These are phyloP conservation scores for Talinum fruticosum DNA, from an alignment of 148 eudicot species.

Conservation along the genomic window DNA sequence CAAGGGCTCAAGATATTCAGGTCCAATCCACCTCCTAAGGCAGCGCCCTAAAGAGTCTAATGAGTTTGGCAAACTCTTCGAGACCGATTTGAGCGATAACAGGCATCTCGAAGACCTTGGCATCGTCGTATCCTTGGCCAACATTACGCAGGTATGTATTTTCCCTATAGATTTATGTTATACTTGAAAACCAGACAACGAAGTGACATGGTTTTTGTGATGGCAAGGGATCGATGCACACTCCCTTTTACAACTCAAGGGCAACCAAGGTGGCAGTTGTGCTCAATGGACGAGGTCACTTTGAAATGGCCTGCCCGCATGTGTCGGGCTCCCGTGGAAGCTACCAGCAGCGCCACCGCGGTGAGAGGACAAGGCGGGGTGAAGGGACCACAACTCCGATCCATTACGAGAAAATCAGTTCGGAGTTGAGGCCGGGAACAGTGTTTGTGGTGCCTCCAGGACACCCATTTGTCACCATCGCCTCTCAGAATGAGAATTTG, in stretches of 20 bases:
- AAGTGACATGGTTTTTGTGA: background rate
- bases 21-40: slow-evolving; percentile 40
- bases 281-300: slow-evolving; percentile 49
- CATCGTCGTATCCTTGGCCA: slow-evolving; percentile 48
- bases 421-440: slow-evolving; percentile 40
- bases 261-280: slow-evolving; percentile 61
- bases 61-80: slow-evolving; percentile 49
- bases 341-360: slow-evolving; percentile 11
- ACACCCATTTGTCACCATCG: slow-evolving; percentile 60
- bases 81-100: slow-evolving; percentile 39
- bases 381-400: slow-evolving; percentile 19
- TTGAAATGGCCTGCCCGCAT: slow-evolving; percentile 90
- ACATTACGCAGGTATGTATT: slow-evolving; percentile 54
- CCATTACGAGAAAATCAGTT: slow-evolving; percentile 49
- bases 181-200: background rate
- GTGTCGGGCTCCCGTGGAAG: slow-evolving; percentile 25
- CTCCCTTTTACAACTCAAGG: slow-evolving; percentile 61
- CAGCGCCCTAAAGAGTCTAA: slow-evolving; percentile 47
- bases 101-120: slow-evolving; percentile 44
- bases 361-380: slow-evolving; percentile 18
- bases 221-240: slow-evolving; percentile 54
- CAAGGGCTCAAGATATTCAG: slow-evolving; percentile 29
- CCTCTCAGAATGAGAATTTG: slow-evolving; percentile 41
- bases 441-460: slow-evolving; percentile 72
- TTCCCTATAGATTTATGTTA: too few species aligned